phyloP scores from a whole-genome alignment of 2,329 filamentous ascomycete species.

The Orbilia blumenaviensis region DNA sequence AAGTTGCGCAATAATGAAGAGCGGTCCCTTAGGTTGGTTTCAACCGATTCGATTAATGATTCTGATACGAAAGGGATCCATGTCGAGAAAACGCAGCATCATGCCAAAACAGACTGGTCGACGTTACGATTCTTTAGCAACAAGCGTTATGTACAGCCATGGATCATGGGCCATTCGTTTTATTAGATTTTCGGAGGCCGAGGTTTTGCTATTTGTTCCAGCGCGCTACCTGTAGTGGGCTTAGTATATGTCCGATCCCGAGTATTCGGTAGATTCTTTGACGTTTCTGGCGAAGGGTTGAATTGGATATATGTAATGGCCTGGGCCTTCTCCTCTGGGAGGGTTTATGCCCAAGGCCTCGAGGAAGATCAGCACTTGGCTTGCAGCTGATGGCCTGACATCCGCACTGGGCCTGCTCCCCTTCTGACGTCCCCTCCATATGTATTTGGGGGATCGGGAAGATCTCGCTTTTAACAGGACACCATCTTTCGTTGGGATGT shows the following conservation, averaged over 20 bases:
- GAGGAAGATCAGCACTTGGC: constrained; percentile 34
- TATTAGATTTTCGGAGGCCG: constrained; percentile 23
- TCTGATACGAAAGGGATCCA: constrained; percentile 23
- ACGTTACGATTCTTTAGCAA: background rate
- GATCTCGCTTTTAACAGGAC: constrained; percentile 18
- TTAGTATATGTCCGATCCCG: constrained; percentile 7
- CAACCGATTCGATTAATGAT: constrained; percentile 10
- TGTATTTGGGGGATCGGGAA: constrained; percentile 4
- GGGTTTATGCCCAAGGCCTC: background rate
- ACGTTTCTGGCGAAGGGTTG: background rate
- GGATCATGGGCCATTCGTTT: constrained; percentile 19
- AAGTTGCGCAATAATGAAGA: constrained; percentile 53
- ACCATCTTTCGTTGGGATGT: constrained; percentile 8
- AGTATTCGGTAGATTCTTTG: constrained; percentile 15
- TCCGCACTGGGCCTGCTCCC: constrained; percentile 1
- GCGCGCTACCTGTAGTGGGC: constrained; percentile 3
- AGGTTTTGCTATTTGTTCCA: constrained; percentile 11
- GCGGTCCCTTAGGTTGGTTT: constrained; percentile 19
- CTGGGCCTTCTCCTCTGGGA: background rate
- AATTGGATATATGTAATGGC: constrained; percentile 8
- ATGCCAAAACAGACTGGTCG: constrained; percentile 7
- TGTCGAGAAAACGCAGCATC: constrained; percentile 22
- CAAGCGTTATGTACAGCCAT: constrained; percentile 5
- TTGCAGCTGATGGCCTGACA: constrained; percentile 37
- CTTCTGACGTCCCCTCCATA: constrained; percentile 8